These are phyloP conservation scores for Glomus cerebriforme DNA, from an alignment of 192 early-diverging fungal genomes.

Conservation along the genomic window DNA sequence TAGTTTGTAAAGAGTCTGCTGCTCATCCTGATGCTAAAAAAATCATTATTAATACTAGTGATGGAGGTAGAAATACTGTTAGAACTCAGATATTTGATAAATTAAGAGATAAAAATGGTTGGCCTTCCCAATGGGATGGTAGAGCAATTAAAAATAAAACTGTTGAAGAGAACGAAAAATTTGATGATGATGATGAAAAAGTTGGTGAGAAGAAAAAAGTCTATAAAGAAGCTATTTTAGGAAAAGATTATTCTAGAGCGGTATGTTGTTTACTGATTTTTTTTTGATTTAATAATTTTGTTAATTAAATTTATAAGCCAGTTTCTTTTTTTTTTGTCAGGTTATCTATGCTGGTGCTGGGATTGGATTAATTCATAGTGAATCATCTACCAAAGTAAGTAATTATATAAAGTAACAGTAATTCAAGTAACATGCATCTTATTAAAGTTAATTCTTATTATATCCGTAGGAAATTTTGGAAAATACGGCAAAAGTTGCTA, in stretches of 20 bases:
- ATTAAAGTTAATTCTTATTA: not conserved
- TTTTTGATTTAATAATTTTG: not conserved
- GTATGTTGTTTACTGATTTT: not conserved
- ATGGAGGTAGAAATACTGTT: conserved; percentile 44
- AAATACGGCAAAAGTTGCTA: not conserved
- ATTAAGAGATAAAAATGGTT: conserved; percentile 38
- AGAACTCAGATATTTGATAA: conserved; percentile 48
- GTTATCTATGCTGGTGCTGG: not conserved
- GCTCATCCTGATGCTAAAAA: conserved; percentile 43
- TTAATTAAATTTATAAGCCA: not conserved
- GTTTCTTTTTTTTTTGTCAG: not conserved
- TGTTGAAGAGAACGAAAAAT: conserved; percentile 30
- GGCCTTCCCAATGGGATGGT: conserved; percentile 41
- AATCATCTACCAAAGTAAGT: not conserved
- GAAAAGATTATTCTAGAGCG: not conserved
- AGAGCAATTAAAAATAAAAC: conserved; percentile 38
- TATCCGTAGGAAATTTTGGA: not conserved
- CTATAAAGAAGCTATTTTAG: not conserved
- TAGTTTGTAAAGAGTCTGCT: conserved; percentile 34
- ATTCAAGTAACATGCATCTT: not conserved
- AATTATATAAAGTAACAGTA: not conserved
- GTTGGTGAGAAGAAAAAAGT: not conserved
- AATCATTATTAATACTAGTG: conserved; percentile 35
- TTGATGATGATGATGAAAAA: not conserved
- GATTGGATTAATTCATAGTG: not conserved